phyloP scores from a whole-genome alignment of 1,284 basidiomycete genomes.

The Austroboletus niveus region DNA sequence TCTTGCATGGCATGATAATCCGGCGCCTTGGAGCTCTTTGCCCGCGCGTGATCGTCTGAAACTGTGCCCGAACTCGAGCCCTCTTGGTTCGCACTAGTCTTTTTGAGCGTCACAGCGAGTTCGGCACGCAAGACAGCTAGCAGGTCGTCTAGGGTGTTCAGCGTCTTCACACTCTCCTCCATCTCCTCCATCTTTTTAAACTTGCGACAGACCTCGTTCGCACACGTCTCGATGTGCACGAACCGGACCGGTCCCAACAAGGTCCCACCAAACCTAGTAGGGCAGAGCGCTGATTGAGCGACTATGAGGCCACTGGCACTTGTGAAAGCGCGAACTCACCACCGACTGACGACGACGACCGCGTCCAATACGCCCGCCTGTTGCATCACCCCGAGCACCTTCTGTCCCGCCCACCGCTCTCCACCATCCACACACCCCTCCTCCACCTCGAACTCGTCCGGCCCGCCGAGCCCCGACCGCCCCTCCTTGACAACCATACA shows the following conservation, averaged over 20 bases:
- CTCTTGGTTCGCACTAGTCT: conserved; percentile 1
- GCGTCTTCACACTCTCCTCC: conserved; percentile 52
- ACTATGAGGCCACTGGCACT: not conserved
- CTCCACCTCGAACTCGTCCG: conserved; percentile 69
- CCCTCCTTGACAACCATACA: conserved; percentile 70
- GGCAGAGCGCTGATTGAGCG: not conserved
- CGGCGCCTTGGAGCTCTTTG: conserved; percentile 18
- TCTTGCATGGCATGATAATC: conserved; percentile 42
- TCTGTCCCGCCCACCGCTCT: conserved; percentile 65
- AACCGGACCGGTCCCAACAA: conserved; percentile 73
- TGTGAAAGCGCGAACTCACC: conserved; percentile 43
- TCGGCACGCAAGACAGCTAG: conserved; percentile 54
- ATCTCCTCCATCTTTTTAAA: conserved; percentile 68
- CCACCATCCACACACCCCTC: conserved; percentile 67
- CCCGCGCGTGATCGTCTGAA: not conserved
- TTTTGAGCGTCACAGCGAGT: conserved; percentile 32
- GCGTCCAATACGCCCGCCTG: conserved; percentile 59
- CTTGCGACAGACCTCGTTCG: conserved; percentile 65
- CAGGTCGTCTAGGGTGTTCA: conserved; percentile 62
- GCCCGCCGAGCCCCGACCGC: conserved; percentile 61
- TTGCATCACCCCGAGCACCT: conserved; percentile 69
- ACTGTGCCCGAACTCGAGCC: not conserved
- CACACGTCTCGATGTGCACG: conserved; percentile 72
- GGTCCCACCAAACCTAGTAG: conserved; percentile 72
- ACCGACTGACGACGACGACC: conserved; percentile 72